These are phyloP conservation scores for Cylindrotheca closterium DNA, from an alignment of 108 stramenopile species.

Conservation along the genomic window DNA sequence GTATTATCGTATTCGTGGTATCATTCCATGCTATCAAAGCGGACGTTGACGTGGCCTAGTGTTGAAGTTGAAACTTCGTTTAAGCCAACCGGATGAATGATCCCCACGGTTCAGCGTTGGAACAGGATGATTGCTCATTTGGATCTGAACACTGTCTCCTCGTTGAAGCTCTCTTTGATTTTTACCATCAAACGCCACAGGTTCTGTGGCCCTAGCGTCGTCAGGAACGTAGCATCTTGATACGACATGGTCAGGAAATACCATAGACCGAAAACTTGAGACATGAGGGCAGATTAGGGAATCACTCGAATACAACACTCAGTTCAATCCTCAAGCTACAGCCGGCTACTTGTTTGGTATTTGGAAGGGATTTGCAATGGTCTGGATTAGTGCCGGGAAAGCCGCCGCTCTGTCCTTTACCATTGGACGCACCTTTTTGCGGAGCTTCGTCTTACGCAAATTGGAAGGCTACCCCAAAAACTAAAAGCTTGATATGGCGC, in stretches of 20 bases:
- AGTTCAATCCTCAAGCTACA: too few relatives aligned
- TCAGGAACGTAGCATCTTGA: conserved; percentile 82
- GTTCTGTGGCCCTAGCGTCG: conserved; percentile 85
- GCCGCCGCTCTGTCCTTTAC: conserved; percentile 62
- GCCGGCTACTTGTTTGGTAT: conserved; percentile 79
- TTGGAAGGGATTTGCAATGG: conserved; percentile 59
- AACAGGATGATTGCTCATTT: conserved; percentile 87
- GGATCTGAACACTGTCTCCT: conserved; percentile 90
- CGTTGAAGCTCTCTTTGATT: conserved; percentile 75
- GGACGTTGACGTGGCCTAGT: conserved; percentile 74
- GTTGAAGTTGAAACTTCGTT: conserved; percentile 88
- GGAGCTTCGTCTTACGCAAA: conserved; percentile 49
- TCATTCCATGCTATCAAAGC: too few relatives aligned
- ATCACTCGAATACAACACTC: too few relatives aligned
- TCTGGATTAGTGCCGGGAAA: conserved; percentile 51
- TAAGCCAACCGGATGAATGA: conserved; percentile 90
- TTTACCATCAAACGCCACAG: conserved; percentile 95
- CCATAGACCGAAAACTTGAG: conserved; percentile 90
- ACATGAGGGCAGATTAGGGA: conserved; percentile 97
- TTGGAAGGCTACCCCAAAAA: conserved; percentile 53
- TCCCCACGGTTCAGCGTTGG: conserved; percentile 85
- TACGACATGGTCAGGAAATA: conserved; percentile 93
- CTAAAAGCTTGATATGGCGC: conserved; percentile 64
- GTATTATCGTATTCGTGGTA: too few relatives aligned
- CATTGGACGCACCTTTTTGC: conserved; percentile 65